These are phyloP conservation scores for Batrachochytrium dendrobatidis DNA, from an alignment of 371 early-diverging fungal genomes.

Conservation along the genomic window DNA sequence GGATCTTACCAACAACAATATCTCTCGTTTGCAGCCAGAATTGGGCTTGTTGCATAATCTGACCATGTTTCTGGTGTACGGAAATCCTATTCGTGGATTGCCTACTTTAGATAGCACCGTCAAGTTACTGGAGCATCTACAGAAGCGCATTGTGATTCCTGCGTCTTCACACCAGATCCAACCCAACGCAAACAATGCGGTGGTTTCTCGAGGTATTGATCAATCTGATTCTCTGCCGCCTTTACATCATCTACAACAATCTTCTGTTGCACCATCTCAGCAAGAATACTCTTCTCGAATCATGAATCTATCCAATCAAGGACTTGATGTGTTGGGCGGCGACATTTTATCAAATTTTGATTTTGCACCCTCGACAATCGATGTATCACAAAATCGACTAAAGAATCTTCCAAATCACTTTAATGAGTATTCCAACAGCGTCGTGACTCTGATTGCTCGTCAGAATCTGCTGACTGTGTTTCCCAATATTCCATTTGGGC, in stretches of 20 bases:
- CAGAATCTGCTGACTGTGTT: neutral
- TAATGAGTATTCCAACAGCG: neutral
- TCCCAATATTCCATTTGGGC: neutral
- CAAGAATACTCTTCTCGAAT: neutral
- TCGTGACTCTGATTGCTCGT: neutral
- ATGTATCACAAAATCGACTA: neutral
- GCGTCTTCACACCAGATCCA: neutral
- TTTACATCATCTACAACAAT: neutral
- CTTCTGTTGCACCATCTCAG: conserved; percentile 3
- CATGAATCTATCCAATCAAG: neutral
- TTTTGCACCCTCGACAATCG: neutral
- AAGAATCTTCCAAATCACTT: neutral
- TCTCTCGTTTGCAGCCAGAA: conserved; percentile 42
- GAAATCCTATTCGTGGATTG: conserved; percentile 27
- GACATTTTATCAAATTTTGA: neutral
- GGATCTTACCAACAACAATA: conserved; percentile 55
- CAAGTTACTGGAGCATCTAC: conserved; percentile 9
- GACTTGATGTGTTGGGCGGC: neutral
- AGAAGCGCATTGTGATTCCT: neutral
- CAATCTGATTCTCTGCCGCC: neutral
- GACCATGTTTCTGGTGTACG: conserved; percentile 16
- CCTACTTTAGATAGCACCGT: conserved; percentile 15
- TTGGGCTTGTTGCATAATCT: conserved; percentile 47
- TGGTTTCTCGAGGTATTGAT: neutral
- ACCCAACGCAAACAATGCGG: neutral